Base-by-base conservation (phyloP, 768 basidiomycete species). In the Suillus variegatus region DNA sequence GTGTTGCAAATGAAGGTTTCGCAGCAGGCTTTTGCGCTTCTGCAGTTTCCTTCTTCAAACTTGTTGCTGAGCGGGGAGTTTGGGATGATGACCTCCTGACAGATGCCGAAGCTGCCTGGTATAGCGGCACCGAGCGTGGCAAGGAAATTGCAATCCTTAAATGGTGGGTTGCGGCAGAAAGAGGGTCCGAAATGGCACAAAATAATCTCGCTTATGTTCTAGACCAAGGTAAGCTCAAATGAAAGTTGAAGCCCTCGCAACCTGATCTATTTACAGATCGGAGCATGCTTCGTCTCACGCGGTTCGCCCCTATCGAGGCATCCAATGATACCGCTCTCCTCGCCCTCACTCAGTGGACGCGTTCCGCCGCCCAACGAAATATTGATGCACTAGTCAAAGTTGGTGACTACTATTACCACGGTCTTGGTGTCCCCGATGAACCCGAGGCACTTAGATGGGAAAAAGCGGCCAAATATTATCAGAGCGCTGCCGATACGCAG, bases 361-460 rank as follows among this genome's bases (percentile, higher is more conserved):
- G 97, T 16, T 95, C 96, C 4, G 95, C 97, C 10, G 88, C 86
- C 2, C 97, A 99, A 75, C 88, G 91, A 62, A 96, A 99, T 71
- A 85, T 97, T n/a, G 97, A 99, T 73, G 91, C 97, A 13, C 82
- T 99, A 65, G 95, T 99, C 67, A 99, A 98, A 83, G 95, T 98
- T 6, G 97, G 95, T 46, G 97, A 99, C 75, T 97, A 98, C 75
- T 97, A 96, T 77, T 98, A 94, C 72, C 89, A 93, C 68, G 95
- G 95, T 0, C 83, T 95, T 5, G 95, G 94, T 13, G 88, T 94
- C 1, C 79, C 85, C 6, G 86, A 90, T 65, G 88, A 89, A 64
- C 84, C 88, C 3, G 86, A 90, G 69, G 71, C 80, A 1, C 72
- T 82, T 22, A 85, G 92, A 20, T 88, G 88, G 74, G 95, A 97